These are phyloP conservation scores for Adansonia gregorii DNA, from an alignment of 441 rosid genomes.

Conservation along the genomic window DNA sequence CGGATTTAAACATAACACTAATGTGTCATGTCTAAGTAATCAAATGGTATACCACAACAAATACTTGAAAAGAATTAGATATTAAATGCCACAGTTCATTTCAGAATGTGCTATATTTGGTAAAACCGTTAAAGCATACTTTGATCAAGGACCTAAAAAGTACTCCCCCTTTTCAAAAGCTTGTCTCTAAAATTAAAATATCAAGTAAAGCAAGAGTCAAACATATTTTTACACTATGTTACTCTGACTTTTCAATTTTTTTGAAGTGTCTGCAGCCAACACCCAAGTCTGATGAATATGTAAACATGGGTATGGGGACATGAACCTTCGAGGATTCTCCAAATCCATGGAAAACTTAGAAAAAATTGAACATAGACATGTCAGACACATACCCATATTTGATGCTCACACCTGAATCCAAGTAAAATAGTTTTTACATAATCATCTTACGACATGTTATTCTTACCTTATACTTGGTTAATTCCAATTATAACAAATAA, in stretches of 20 bases:
- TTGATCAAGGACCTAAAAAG: neutral
- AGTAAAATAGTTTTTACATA: neutral
- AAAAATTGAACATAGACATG: neutral
- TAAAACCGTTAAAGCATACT: constrained; percentile 1
- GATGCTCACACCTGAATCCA: too few species aligned
- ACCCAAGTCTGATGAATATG: too few species aligned
- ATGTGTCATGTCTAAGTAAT: neutral
- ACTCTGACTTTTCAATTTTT: too few species aligned
- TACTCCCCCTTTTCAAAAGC: neutral
- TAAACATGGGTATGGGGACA: too few species aligned
- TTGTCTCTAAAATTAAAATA: neutral
- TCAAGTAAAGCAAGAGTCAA: neutral
- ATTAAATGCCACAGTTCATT: neutral
- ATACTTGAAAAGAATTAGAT: neutral
- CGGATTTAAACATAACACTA: neutral
- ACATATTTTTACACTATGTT: too few species aligned
- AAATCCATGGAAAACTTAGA: too few species aligned
- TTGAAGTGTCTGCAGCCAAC: too few species aligned
- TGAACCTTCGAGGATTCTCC: too few species aligned
- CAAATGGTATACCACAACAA: neutral
- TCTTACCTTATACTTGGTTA: neutral
- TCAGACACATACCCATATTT: neutral
- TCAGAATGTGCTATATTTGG: neutral
- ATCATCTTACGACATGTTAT: neutral
- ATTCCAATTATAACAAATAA: neutral